Percentiles rank a stretch among this genome's conserved stretches.
Conservation (phyloP, 1,139 yeast species). For the Pichia sp. region DNA sequence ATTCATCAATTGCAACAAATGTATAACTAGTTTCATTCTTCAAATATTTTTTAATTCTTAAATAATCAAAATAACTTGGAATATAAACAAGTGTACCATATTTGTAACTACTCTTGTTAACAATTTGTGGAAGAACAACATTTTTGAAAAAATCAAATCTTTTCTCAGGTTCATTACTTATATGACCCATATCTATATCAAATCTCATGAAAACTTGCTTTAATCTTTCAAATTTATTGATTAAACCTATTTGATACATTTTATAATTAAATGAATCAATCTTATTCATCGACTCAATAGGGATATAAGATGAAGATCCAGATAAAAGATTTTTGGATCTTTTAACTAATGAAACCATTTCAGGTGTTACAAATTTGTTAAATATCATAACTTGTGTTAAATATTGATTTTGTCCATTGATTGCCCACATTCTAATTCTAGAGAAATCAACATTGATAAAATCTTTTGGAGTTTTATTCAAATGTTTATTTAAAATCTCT, state of each 20-base stretch:
- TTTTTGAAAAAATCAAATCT: constrained; percentile 77
- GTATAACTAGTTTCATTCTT: constrained; percentile 53
- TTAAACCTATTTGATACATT: constrained; percentile 31
- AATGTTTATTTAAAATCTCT: constrained; percentile 56
- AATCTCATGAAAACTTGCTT: constrained; percentile 71
- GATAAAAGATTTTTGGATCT: constrained; percentile 31
- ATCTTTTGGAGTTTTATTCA: constrained; percentile 68
- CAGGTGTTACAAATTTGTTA: constrained; percentile 72
- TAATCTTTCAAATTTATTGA: constrained; percentile 49
- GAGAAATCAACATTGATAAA: constrained; percentile 81
- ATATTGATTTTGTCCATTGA: constrained; percentile 70
- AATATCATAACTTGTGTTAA: constrained; percentile 76
- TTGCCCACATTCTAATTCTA: constrained; percentile 85
- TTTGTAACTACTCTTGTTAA: constrained; percentile 48
- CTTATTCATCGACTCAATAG: constrained; percentile 20
- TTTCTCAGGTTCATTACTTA: constrained; percentile 64
- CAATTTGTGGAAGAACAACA: constrained; percentile 60
- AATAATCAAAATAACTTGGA: constrained; percentile 82
- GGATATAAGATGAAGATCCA: constrained; percentile 28
- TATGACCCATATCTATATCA: constrained; percentile 39
- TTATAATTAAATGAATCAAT: constrained; percentile 29
- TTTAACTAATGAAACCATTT: constrained; percentile 53
- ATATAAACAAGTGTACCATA: constrained; percentile 72
- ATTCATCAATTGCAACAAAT: constrained; percentile 74
- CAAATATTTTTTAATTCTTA: constrained; percentile 68